Conservation (phyloP, 139 green algal genomes). For the Tetraselmis chui region DNA sequence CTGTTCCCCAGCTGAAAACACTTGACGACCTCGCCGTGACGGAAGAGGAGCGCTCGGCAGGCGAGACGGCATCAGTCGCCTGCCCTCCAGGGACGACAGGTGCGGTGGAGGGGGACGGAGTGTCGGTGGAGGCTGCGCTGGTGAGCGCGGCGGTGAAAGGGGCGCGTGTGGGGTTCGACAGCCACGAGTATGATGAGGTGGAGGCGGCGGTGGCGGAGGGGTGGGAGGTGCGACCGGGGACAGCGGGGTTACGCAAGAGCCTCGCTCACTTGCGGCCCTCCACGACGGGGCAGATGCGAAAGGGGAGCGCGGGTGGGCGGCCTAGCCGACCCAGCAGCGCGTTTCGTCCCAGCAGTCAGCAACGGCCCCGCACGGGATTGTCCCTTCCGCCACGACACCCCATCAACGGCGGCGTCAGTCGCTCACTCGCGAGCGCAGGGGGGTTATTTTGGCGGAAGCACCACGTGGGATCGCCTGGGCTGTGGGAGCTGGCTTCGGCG, state of each 20-base stretch:
- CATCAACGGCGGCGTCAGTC: too few relatives aligned
- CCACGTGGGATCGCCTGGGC: too few relatives aligned
- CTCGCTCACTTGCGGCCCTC: background rate
- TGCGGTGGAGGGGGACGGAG: background rate
- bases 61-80: background rate
- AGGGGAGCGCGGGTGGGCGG: too few relatives aligned
- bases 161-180: constrained; percentile 5
- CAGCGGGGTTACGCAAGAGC: background rate
- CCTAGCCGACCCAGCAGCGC: background rate
- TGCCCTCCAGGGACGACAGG: background rate
- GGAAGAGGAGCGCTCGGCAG: background rate
- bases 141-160: constrained; percentile 19
- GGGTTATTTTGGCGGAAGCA: background rate
- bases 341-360: background rate
- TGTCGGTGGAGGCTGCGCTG: constrained; percentile 7
- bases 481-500: too few relatives aligned
- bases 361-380: background rate
- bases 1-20: background rate
- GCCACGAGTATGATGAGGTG: background rate
- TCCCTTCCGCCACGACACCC: background rate
- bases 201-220: background rate
- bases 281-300: background rate
- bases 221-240: background rate
- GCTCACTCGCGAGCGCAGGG: background rate
- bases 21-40: constrained; percentile 10